These are phyloP conservation scores for Arthonia radiata DNA, from an alignment of 495 filamentous ascomycete genomes.

Conservation along the genomic window DNA sequence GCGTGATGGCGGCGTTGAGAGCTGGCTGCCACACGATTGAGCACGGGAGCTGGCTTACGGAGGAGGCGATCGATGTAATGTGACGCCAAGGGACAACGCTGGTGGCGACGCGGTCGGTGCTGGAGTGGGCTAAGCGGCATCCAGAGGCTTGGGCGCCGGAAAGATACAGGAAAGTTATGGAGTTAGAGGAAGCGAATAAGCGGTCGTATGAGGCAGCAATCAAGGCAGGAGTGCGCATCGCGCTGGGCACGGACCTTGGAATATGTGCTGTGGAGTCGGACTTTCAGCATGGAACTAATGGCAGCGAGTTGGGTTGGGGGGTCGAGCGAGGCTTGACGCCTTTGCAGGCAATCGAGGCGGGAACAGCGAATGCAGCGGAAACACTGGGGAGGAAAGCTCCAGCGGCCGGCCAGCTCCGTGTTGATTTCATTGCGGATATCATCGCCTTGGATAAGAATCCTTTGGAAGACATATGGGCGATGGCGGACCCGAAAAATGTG, in stretches of 20 bases:
- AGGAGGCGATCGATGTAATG: constrained; percentile 22
- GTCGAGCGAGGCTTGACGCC: constrained; percentile 5
- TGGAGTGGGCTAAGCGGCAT: constrained; percentile 13
- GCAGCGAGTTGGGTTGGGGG: constrained; percentile 1
- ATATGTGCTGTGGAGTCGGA: background rate
- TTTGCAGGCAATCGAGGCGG: constrained; percentile 5
- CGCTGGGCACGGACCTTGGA: constrained; percentile 6
- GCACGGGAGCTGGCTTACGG: constrained; percentile 19
- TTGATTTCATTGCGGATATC: constrained; percentile 23
- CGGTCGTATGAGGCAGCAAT: constrained; percentile 4
- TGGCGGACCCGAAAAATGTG: constrained; percentile 18
- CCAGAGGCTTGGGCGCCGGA: constrained; percentile 11
- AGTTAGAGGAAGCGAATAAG: background rate
- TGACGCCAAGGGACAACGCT: constrained; percentile 19
- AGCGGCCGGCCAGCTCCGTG: constrained; percentile 22
- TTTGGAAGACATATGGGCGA: constrained; percentile 19
- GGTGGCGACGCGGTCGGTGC: constrained; percentile 19
- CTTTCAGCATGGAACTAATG: constrained; percentile 7
- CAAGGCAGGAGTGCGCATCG: constrained; percentile 5
- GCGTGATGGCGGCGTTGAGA: constrained; percentile 22
- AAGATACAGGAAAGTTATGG: constrained; percentile 17
- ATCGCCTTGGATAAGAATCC: constrained; percentile 21
- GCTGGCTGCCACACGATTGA: constrained; percentile 23
- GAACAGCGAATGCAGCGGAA: constrained; percentile 11
- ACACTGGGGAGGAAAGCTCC: constrained; percentile 20